Base-by-base conservation (phyloP, 129 eudicot genomes). In the Saussurea involucrata region DNA sequence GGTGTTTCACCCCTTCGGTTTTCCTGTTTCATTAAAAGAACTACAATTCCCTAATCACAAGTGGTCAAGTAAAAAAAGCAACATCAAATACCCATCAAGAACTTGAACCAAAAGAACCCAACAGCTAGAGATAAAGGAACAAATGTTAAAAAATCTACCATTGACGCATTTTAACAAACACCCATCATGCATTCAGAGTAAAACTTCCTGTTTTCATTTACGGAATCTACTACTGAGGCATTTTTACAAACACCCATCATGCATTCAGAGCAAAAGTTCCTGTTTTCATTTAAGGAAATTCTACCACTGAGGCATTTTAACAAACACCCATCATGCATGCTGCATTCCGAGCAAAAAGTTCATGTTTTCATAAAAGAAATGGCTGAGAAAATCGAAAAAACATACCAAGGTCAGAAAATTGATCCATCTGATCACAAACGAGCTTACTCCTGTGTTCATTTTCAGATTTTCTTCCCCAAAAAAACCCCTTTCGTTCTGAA, bases 341-440 rank as follows among this genome's bases (percentile, higher is more conserved):
- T 36, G 58, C 78, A 80, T 80, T 33, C 69, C 33, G 9, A 79
- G 57, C 74, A 72, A 46, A 46, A 63, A 63, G 0, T 20, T 69
- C 55, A 3, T 11, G 8, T 32, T 18, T 22, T 9, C 4, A 29
- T 6, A 9, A 21, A 21, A n/a, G 31, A 73, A 33, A 46, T 15
- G 29, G 20, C 31, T 36, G 12, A 17, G 5, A 63, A 49, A 46
- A 9, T 24, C 31, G 17, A 21, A 11, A 11, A 74, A 5, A 83
- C 61, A 78, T 84, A 91, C 97, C 88, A 91, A 71, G 11, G 94
- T 88, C 17, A 91, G 87, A 77, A 91, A 83, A 76, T 91, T 91
- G 87, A 91, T 81, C 97, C 95, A 91, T 87, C 91, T 85, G 88
- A 91, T 91, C 49, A 88, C 85, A 77, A 88, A 91, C 29, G 90